phyloP scores from a whole-genome alignment of 352 stramenopile species.

The Phytophthora cajani region DNA sequence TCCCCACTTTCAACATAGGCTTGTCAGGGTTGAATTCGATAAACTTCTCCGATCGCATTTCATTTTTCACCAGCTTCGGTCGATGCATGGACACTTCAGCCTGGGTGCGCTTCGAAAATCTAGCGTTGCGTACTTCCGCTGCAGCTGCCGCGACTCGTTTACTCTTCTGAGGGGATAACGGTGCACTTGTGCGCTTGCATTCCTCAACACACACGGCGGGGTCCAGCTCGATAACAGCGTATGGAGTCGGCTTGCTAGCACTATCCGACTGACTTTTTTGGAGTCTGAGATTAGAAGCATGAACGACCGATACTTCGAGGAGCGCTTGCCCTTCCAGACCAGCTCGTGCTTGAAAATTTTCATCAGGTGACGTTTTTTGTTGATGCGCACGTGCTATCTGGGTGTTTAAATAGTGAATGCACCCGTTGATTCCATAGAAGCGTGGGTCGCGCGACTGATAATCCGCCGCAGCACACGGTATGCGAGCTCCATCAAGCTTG shows the following conservation, averaged over 20 bases:
- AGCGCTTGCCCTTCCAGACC: constrained; percentile 67
- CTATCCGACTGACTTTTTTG: constrained; percentile 31
- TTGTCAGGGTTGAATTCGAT: constrained; percentile 37
- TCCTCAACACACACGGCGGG: constrained; percentile 63
- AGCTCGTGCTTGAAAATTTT: constrained; percentile 59
- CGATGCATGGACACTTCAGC: constrained; percentile 69
- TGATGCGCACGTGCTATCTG: constrained; percentile 66
- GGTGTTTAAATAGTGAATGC: constrained; percentile 71
- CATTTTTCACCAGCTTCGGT: constrained; percentile 60
- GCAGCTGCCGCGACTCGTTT: constrained; percentile 53
- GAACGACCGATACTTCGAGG: constrained; percentile 64
- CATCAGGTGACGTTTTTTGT: constrained; percentile 61
- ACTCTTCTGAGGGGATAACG: constrained; percentile 56
- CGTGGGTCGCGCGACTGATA: constrained; percentile 66
- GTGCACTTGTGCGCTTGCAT: constrained; percentile 52
- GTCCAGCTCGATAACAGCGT: constrained; percentile 69
- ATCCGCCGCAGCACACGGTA: constrained; percentile 67
- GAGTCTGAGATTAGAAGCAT: constrained; percentile 37
- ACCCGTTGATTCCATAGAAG: constrained; percentile 86
- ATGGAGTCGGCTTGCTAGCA: constrained; percentile 46
- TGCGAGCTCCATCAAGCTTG: constrained; percentile 72
- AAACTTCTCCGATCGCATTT: constrained; percentile 61
- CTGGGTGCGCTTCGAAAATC: constrained; percentile 57
- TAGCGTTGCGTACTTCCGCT: constrained; percentile 43
- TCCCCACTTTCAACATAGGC: constrained; percentile 55